Evolutionary conservation across 805 yeast species (phyloP).

Genomic region (Pichia thaimueangensis): DNA sequence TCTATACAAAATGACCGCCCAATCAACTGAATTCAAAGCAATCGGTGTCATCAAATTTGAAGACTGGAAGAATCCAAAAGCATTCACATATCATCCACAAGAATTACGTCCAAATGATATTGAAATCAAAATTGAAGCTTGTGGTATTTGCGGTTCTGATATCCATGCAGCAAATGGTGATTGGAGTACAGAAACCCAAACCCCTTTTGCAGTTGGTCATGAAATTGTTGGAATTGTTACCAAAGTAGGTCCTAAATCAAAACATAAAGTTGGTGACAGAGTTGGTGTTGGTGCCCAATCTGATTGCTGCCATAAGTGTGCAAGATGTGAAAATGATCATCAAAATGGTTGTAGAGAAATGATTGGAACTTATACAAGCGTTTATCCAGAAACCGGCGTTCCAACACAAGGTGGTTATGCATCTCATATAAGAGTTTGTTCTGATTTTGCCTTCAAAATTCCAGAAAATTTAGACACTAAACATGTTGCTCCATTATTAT

Average conservation of each 20-base stretch:
- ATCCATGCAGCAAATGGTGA: slow-evolving; percentile 37
- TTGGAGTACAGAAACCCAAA: slow-evolving; percentile 16
- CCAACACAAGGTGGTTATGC: slow-evolving; percentile 44
- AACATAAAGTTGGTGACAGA: slow-evolving; percentile 40
- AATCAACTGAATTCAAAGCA: slow-evolving; percentile 15
- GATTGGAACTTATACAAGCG: slow-evolving; percentile 46
- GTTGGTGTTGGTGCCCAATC: slow-evolving; percentile 47
- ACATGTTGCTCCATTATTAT: slow-evolving; percentile 46
- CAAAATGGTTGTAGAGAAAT: slow-evolving; percentile 44
- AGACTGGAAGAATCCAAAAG: slow-evolving; percentile 16
- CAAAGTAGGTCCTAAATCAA: slow-evolving; percentile 31
- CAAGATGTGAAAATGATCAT: slow-evolving; percentile 31
- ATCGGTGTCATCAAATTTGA: slow-evolving; percentile 17
- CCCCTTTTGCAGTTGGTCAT: slow-evolving; percentile 35
- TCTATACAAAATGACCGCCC: too few species aligned
- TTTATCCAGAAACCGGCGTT: slow-evolving; percentile 41
- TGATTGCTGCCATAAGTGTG: slow-evolving; percentile 35
- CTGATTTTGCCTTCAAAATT: slow-evolving; percentile 40
- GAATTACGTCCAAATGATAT: slow-evolving; percentile 25
- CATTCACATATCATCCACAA: slow-evolving; percentile 17
- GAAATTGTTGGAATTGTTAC: slow-evolving; percentile 40
- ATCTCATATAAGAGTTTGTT: slow-evolving; percentile 39
- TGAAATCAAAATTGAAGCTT: slow-evolving; percentile 38
- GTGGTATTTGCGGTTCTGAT: slow-evolving; percentile 49
- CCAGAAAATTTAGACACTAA: slow-evolving; percentile 39